Base-by-base conservation (phyloP, 169 alveolate genomes). In the Cryptosporidium baileyi region DNA sequence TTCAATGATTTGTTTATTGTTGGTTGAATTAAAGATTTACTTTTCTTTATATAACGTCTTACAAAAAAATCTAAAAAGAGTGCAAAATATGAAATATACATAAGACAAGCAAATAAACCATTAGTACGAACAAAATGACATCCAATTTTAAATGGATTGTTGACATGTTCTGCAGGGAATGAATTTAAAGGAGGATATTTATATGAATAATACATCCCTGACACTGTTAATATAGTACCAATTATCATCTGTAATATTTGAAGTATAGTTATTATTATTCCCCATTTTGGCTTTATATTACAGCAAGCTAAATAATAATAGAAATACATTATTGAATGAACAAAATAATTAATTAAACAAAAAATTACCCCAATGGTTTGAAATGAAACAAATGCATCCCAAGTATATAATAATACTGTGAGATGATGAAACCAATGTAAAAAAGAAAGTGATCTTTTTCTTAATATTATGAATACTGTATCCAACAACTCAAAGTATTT, bases 391-490 rank as follows among this genome's bases (percentile, higher is more conserved):
- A 88, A 92, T 15, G 96, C 95, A 52, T 94, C 93, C 96, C 96
- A 94, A 59, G 95, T 91, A 90, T 92, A 94, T 65, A 92, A 82
- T 57, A 94, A 90, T 49, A 93, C 96, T 5, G 96, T 93, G 26
- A 91, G 89, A 67, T 94, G 96, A 80, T 94, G 96, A 67, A 90
- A 94, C 96, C 95, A 92, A 82, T 92, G 96, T 38, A 93, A 81
- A 40, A 93, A 89, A 7, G 91, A 82, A 13, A 93, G 80, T 17
- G 89, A 80, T 32, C 89, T 90, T 67, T 90, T 91, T 61, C 95
- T 79, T 49, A 91, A 62, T 26, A 93, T 89, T 62, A 94, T 61
- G 61, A 94, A 90, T 2, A 91, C 85, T 0, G 96, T 94, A 61
- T 94, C 96, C 28, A 91, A 19, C 45, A 94, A 89, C 81, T 94